Base-by-base conservation (phyloP, 169 alveolate species). In the Eimeria tenella region DNA sequence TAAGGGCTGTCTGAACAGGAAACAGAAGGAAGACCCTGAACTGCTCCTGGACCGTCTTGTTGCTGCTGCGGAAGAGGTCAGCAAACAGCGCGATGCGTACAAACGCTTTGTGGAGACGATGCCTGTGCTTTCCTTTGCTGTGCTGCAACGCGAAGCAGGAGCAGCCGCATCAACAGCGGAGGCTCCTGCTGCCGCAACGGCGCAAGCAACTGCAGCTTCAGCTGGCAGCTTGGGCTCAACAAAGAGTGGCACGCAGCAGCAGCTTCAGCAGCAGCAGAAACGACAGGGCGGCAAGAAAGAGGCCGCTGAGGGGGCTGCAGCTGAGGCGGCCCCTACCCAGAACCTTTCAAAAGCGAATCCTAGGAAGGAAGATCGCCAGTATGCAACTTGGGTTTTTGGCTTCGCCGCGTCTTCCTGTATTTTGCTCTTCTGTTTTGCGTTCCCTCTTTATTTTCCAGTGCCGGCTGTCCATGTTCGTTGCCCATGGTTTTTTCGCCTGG, bases 231-330 rank as follows among this genome's bases (percentile, higher is more conserved):
- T 2, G 42, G 42, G 79, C 79, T 7, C 79, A 68, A 3, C 79
- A 68, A 68, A 23, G 70, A 9, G n/a, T 60, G 17, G 15, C 23
- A 15, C 15, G 70, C 70, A 60, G 42, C 70, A 68, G 49, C 52
- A 68, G 52, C 79, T 19, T 8, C 79, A 68, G 49, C 79, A 68
- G 7, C 79, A 68, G 50, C 79, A 68, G 79, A 5, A 68, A 23
- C 25, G 79, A 63, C 86, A 77, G 65, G 65, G 86, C 3, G 86
- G 42, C 25, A n/a, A n/a, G 25, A 17, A 63, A 31, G 86, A 77
- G 42, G 68, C 31, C 52, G 63, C 68, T 8, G 82, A 71, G 7
- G 82, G 55, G 17, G 82, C 82, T 21, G 82, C 55, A 25, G 56
- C 7, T 71, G 82, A 8, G 5, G 53, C 21, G 19, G 68, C 11